Evolutionary conservation across 2,329 filamentous ascomycete species (phyloP), one percentile per base, ranked within the genome.

Genomic region (Diplodia corticola): DNA sequence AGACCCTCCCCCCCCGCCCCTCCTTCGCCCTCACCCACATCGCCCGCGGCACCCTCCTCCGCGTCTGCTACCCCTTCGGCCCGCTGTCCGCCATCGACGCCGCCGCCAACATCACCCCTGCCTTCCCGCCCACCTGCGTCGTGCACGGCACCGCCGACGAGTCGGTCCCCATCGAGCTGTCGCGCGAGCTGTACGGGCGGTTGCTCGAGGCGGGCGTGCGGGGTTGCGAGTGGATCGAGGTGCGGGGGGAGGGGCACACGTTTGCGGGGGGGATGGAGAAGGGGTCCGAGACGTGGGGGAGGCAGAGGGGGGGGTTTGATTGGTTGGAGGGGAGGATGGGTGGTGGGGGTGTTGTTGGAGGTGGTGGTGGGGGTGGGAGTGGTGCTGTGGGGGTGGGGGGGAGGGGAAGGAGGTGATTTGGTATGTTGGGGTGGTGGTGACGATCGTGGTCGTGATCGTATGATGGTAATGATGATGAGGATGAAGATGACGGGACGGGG

Each of bases 1-100:
- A 28, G 6, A 28, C 46, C 20, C 37, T 35, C 49, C 75, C 77
- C 17, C 74, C 78, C 0, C 73, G 80, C 20, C 74, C 77, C 30
- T 78, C 78, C 0, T 82, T 78, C 61, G 79, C 79, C 0, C 72
- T 81, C 28, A 79, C 77, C 5, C 79, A 80, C 66, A 80, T 82
- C 28, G 77, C 77, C 7, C 71, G 72, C 4, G 80, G 80, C 2
- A 78, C 68, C 1, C 78, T 82, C 0, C 65, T 81, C 20, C 68
- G 75, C 68, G 75, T 69, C 65, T 76, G 73, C 68, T 78, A 61
- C 50, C 73, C 69, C 13, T 66, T 63, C 12, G 64, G 64, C 33
- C n/a, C 28, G 10, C 61, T 57, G 44, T 33, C 60, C 26, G 64
- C 71, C 35, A 73, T 78, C 2, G 79, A 81, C 59, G 77, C 80